A percentile compares a stretch with the other conserved stretches of the same genome.
phyloP scores from a whole-genome alignment of 2,329 filamentous ascomycete genomes.

The Seiridium cupressi region DNA sequence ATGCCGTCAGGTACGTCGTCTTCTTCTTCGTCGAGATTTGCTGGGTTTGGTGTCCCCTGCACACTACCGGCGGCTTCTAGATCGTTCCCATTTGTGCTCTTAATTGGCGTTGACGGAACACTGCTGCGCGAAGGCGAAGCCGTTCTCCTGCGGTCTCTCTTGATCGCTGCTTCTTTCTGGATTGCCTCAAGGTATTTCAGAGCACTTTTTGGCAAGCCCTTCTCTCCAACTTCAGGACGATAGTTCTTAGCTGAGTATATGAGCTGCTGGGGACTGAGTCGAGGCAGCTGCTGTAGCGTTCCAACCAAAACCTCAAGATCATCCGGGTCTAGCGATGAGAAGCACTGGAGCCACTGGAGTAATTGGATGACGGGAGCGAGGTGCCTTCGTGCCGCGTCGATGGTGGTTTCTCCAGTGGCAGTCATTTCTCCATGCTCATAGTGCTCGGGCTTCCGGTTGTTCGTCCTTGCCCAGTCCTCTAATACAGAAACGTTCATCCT shows the following conservation, averaged over 20 bases:
- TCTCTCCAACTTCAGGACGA: conserved; percentile 91
- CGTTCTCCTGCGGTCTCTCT: conserved; percentile 53
- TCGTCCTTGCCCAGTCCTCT: conserved; percentile 92
- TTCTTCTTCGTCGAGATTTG: conserved; percentile 58
- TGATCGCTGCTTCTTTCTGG: conserved; percentile 68
- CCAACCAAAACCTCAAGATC: conserved; percentile 85
- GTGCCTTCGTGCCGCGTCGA: conserved; percentile 81
- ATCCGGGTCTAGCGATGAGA: conserved; percentile 83
- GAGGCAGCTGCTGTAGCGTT: conserved; percentile 85
- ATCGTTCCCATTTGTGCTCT: conserved; percentile 39
- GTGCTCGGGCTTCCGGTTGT: conserved; percentile 93
- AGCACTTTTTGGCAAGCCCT: conserved; percentile 82
- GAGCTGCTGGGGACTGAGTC: conserved; percentile 81
- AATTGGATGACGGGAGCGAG: conserved; percentile 89
- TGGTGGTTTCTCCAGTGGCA: conserved; percentile 79
- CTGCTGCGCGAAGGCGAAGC: conserved; percentile 31
- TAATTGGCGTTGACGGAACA: conserved; percentile 31
- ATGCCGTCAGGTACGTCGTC: conserved; percentile 72
- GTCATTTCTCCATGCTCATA: conserved; percentile 90
- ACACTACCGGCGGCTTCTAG: conserved; percentile 40
- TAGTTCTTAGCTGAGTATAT: conserved; percentile 93
- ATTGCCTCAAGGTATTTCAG: conserved; percentile 81
- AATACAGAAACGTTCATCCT: conserved; percentile 96
- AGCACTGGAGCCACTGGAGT: conserved; percentile 96
- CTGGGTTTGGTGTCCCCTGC: conserved; percentile 37